Conservation (phyloP, 2,329 filamentous ascomycete genomes). For the Epicoccum sorghinum region DNA sequence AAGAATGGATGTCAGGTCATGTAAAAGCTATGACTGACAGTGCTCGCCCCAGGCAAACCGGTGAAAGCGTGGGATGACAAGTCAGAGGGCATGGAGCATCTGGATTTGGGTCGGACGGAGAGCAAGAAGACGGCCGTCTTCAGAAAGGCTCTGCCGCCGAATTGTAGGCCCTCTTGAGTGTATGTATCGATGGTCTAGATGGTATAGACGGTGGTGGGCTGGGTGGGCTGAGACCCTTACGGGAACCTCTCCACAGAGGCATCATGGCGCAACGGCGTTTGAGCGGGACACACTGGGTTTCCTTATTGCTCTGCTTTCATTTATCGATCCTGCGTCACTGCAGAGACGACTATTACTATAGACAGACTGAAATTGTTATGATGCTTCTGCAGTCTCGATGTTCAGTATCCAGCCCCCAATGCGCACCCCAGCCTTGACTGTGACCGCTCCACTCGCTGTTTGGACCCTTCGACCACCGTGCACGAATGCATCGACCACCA, state of each 20-base stretch:
- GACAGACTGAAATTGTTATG: constrained; percentile 4
- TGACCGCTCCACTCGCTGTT: constrained; percentile 14
- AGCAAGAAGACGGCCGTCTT: background rate
- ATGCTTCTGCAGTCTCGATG: background rate
- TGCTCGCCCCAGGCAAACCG: background rate
- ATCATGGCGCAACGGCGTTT: constrained; percentile 35
- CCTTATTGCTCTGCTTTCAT: constrained; percentile 13
- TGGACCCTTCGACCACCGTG: constrained; percentile 23
- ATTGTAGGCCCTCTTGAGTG: constrained; percentile 3
- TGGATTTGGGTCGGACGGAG: background rate
- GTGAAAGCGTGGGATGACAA: background rate
- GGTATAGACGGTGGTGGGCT: constrained; percentile 23
- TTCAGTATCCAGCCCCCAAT: background rate
- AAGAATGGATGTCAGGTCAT: constrained; percentile 77
- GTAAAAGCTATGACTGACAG: constrained; percentile 58
- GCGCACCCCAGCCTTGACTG: background rate
- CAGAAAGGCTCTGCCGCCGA: constrained; percentile 4
- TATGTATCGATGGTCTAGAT: constrained; percentile 18
- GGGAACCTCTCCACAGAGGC: constrained; percentile 14
- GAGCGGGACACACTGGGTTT: constrained; percentile 34
- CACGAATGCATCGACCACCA: constrained; percentile 28
- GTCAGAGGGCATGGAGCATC: background rate
- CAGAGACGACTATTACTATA: constrained; percentile 1
- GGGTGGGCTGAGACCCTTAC: constrained; percentile 1
- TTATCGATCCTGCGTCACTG: background rate